Conservation (phyloP, 441 rosid species). For the Gossypium gossypioides region DNA sequence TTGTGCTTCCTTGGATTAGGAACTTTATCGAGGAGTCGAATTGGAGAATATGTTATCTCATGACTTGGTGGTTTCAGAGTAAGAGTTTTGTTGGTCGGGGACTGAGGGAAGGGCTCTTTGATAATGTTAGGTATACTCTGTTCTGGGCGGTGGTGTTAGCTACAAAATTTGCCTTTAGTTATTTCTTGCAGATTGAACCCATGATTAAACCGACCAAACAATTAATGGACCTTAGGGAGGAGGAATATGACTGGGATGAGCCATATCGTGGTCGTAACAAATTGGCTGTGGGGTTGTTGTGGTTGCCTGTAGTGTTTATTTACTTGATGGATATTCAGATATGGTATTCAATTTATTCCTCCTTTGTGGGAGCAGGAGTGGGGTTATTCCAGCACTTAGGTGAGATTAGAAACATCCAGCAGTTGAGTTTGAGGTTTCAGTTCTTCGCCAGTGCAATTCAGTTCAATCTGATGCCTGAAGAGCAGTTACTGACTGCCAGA, state of each 20-base stretch:
- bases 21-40: neutral
- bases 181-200: neutral
- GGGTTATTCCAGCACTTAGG: neutral
- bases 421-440: neutral
- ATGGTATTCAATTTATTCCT: neutral
- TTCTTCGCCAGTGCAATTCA: neutral
- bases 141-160: neutral
- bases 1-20: neutral
- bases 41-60: neutral
- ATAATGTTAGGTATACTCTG: neutral
- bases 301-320: neutral
- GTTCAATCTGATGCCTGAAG: constrained; percentile 1
- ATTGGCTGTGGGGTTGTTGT: neutral
- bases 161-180: neutral
- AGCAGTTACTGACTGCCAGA: neutral
- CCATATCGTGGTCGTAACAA: neutral
- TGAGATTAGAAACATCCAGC: neutral
- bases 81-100: neutral
- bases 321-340: neutral
- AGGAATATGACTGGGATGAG: neutral
- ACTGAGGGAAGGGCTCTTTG: neutral
- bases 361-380: neutral
- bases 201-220: neutral
- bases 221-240: neutral
- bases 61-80: neutral